Percentiles rank a stretch among this genome's conserved stretches.
Evolutionary conservation across 345 rosid genomes (phyloP).

Genomic region (Gossypium bickii): DNA sequence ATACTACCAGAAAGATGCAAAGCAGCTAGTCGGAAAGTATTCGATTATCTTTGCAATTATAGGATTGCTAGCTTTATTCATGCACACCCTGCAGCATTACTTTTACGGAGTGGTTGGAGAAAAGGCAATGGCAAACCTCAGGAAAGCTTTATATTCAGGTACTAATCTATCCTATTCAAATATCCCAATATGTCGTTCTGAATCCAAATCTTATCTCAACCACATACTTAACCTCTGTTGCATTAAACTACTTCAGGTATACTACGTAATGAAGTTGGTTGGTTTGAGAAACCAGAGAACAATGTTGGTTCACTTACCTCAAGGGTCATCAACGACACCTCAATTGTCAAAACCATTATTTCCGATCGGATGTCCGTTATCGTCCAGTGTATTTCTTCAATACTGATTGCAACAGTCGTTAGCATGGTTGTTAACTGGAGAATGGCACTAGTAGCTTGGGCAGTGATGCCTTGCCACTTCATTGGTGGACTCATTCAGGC

Average conservation of each 20-base stretch:
- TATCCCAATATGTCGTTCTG: not conserved
- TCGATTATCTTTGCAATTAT: slow-evolving; percentile 40
- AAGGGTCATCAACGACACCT: slow-evolving; percentile 45
- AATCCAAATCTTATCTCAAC: not conserved
- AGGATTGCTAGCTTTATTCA: slow-evolving; percentile 47
- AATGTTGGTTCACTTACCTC: slow-evolving; percentile 46
- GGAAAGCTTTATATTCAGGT: slow-evolving; percentile 55
- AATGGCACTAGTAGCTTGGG: slow-evolving; percentile 70
- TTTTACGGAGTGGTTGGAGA: slow-evolving; percentile 62
- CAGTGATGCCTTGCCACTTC: slow-evolving; percentile 83
- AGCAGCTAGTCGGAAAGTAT: slow-evolving; percentile 36
- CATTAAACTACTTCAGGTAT: slow-evolving; percentile 34
- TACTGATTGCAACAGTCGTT: slow-evolving; percentile 54
- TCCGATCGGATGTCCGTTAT: slow-evolving; percentile 68
- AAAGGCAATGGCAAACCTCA: slow-evolving; percentile 58
- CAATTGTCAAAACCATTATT: slow-evolving; percentile 56
- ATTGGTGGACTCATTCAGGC: slow-evolving; percentile 68
- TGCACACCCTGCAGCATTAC: slow-evolving; percentile 63
- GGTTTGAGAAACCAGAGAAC: slow-evolving; percentile 64
- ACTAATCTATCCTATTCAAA: not conserved
- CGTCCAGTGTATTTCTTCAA: slow-evolving; percentile 61
- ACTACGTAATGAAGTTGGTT: slow-evolving; percentile 47
- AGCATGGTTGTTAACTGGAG: slow-evolving; percentile 53
- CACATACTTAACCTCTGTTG: not conserved
- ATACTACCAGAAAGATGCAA: slow-evolving; percentile 38